Evolutionary conservation across 2,329 filamentous ascomycete genomes (phyloP).

Genomic region (Emergomyces pasteurianus): DNA sequence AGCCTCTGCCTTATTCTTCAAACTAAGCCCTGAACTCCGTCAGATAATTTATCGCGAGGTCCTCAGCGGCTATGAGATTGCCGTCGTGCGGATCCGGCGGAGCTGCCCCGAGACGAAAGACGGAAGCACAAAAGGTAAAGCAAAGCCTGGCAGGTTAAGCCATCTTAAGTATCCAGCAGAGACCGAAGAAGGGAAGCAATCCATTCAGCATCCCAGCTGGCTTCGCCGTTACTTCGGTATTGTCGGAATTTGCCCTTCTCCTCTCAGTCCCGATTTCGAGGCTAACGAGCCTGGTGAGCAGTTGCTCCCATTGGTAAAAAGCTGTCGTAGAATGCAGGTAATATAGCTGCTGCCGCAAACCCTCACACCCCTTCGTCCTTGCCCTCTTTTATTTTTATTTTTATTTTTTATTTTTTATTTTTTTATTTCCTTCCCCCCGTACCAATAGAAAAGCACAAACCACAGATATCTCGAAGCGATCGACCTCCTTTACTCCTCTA

Average conservation of each 20-base stretch:
- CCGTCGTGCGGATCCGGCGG: not conserved
- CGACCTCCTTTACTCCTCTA: slow-evolving; percentile 1
- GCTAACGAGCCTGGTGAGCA: not conserved
- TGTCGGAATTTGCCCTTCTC: not conserved
- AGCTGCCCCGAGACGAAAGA: not conserved
- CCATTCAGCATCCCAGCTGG: not conserved
- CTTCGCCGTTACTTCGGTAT: not conserved
- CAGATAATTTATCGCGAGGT: not conserved
- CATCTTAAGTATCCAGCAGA: not conserved
- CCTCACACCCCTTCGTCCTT: too few relatives aligned
- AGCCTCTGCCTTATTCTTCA: not conserved
- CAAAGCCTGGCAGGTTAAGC: not conserved
- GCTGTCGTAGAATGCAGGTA: not conserved
- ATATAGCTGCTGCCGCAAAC: too few relatives aligned
- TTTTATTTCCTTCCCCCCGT: not conserved
- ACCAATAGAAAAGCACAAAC: not conserved
- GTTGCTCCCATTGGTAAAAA: not conserved
- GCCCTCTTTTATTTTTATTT: too few relatives aligned
- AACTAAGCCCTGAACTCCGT: not conserved
- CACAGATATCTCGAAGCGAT: not conserved
- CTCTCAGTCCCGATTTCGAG: not conserved
- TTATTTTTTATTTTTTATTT: not conserved
- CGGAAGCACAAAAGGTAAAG: not conserved
- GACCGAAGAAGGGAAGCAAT: not conserved
- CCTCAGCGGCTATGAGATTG: not conserved